Base-by-base conservation (phyloP, 495 filamentous ascomycete species). In the Podospora australis region DNA sequence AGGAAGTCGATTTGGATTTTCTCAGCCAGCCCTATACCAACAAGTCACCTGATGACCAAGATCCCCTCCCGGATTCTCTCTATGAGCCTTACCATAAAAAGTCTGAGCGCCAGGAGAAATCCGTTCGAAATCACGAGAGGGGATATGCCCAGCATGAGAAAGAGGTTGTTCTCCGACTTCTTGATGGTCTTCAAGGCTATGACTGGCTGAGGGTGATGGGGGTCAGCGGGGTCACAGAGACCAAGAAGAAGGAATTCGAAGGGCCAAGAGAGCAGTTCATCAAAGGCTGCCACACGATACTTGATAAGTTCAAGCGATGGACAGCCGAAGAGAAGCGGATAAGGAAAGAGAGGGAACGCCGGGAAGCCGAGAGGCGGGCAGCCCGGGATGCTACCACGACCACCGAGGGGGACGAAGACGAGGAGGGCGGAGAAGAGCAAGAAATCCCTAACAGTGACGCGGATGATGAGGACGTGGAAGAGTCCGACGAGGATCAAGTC, bases 161-260 rank as follows among this genome's bases (percentile, higher is more conserved):
- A 54, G 82, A 88, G 44, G 84, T 90, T 55, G 78, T 96, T 29
- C 86, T 92, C 44, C 78, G 90, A 6, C 72, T 96, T 29, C 77
- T 96, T 29, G 88, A 92, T 39, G 88, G 88, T 30, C 76, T 99
- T 3, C 82, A 86, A 59, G 82, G 90, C n/a, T 84, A 81, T 29
- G 92, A 96, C 60, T 99, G 92, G 92, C 71, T 96, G 47, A 84
- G 87, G 46, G 75, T 87, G 2, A 91, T 99, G 83, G 92, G 92
- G n/a, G 82, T 97, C 36, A 87, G 79, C 41, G 86, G 86, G 9
- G 79, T 90, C 19, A 88, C 89, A 7, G 91, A 94, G 53, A 76
- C 75, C 39, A 84, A 86, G 47, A 87, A 83, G 68, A 92, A 86
- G 57, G 79, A 81, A 35, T 95, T 86, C 64, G 90, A 96, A 60